Base-by-base conservation (phyloP, 176 grass and related monocot species). In the Otatea glauca region DNA sequence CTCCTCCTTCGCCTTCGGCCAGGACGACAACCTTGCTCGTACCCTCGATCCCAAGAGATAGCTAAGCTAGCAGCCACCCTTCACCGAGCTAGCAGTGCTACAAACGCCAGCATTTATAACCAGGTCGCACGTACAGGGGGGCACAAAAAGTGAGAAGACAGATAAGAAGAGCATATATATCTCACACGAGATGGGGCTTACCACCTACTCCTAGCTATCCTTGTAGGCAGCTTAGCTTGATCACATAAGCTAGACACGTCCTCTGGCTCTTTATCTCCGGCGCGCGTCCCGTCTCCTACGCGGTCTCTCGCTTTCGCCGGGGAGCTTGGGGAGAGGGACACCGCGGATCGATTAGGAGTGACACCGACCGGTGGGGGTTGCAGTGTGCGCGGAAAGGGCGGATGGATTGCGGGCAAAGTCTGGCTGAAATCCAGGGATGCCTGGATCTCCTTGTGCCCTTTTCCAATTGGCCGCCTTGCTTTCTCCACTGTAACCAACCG, bases 321-420 rank as follows among this genome's bases (percentile, higher is more conserved):
- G 41, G 83, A 63, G 82, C 38, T 47, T 14, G 75, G 41, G 68
- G 70, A 76, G 70, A 89, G 58, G 79, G 56, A 74, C 58, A 74
- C 68, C 68, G 4, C 12, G 50, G 48, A 23, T 13, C 54, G 43
- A 56, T 9, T 7, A 9, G 14, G 34, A 5, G 73, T 37, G 73
- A 86, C 69, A 62, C 85, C 60, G 85, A 87, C 85, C 41, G 76
- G 82, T 42, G n/a, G 23, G 55, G 29, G 63, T 47, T 17, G 65
- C 51, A 27, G 55, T 77, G 60, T 9, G 29, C 39, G 59, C 82
- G 67, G 81, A 89, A 93, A 91, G 88, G 66, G 60, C 83, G 76
- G 95, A 90, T 93, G 89, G 92, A 98, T 95, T 98, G 89, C 88
- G 81, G 91, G 93, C 84, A 83, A 98, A 98, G 96, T 91, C 89